Evolutionary conservation across 2,329 filamentous ascomycete genomes (phyloP).

Genomic region (Zasmidium cellare): DNA sequence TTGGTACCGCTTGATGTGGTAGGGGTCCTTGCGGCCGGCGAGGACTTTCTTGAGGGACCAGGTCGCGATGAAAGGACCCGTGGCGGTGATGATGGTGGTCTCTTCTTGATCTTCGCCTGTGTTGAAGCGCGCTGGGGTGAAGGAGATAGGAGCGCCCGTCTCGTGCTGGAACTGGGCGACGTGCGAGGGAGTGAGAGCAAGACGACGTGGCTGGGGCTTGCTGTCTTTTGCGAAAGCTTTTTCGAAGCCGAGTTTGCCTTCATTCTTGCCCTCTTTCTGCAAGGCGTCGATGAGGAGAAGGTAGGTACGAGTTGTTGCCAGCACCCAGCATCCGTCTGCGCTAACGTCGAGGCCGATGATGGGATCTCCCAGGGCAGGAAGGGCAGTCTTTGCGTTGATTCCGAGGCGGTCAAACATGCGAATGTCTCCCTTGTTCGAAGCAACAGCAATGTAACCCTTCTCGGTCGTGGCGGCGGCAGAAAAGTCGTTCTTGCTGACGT

Average conservation of each 20-base stretch:
- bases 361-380: slow-evolving; percentile 90
- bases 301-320: slow-evolving; percentile 92
- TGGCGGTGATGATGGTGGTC: slow-evolving; percentile 94
- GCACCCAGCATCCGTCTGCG: slow-evolving; percentile 91
- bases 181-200: slow-evolving; percentile 85
- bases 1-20: slow-evolving; percentile 93
- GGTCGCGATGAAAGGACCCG: slow-evolving; percentile 93
- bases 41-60: slow-evolving; percentile 94
- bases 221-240: slow-evolving; percentile 86
- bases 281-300: slow-evolving; percentile 88
- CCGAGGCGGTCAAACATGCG: slow-evolving; percentile 94
- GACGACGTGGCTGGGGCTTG: slow-evolving; percentile 88
- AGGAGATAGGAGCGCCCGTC: slow-evolving; percentile 80
- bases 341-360: slow-evolving; percentile 95
- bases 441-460: slow-evolving; percentile 94
- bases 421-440: slow-evolving; percentile 96
- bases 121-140: slow-evolving; percentile 93
- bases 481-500: slow-evolving; percentile 95
- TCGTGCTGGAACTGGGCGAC: slow-evolving; percentile 98
- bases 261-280: slow-evolving; percentile 88
- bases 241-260: slow-evolving; percentile 97
- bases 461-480: slow-evolving; percentile 91
- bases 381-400: slow-evolving; percentile 95
- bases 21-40: slow-evolving; percentile 77
- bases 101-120: slow-evolving; percentile 75